Evolutionary conservation across 2,329 filamentous ascomycete species (phyloP).

Genomic region (Aspergillus pseudoglaucus): DNA sequence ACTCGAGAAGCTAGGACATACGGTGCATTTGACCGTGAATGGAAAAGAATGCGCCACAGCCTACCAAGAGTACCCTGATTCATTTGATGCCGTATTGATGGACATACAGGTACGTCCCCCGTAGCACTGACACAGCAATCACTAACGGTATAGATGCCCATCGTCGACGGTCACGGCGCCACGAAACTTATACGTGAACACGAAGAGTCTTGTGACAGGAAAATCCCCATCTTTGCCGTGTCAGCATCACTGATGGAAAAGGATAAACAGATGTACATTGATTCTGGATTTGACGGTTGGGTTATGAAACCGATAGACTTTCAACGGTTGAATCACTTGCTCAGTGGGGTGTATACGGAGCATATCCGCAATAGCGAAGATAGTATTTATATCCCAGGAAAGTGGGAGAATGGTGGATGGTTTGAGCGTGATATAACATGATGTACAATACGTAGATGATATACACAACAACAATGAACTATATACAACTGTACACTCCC

Average conservation of each 20-base stretch:
- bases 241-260: constrained; percentile 46
- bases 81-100: constrained; percentile 79
- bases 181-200: constrained; percentile 75
- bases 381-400: constrained; percentile 62
- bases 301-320: constrained; percentile 85
- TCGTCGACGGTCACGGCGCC: constrained; percentile 75
- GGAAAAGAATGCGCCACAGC: constrained; percentile 74
- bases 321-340: constrained; percentile 60
- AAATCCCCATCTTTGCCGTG: constrained; percentile 77
- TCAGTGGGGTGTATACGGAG: constrained; percentile 62
- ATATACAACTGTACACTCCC: constrained; percentile 3
- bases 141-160: constrained; percentile 64
- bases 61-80: constrained; percentile 56
- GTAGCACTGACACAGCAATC: background rate
- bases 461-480: constrained; percentile 5
- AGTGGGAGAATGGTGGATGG: constrained; percentile 86
- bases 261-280: constrained; percentile 61
- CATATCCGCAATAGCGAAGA: constrained; percentile 45
- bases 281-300: constrained; percentile 85
- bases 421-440: constrained; percentile 45
- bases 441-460: constrained; percentile 6
- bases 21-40: constrained; percentile 67
- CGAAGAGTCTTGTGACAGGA: constrained; percentile 51
- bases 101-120: constrained; percentile 65
- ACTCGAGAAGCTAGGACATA: constrained; percentile 68